Conservation (phyloP, 768 basidiomycete species). For the Boletus tomentosulus region DNA sequence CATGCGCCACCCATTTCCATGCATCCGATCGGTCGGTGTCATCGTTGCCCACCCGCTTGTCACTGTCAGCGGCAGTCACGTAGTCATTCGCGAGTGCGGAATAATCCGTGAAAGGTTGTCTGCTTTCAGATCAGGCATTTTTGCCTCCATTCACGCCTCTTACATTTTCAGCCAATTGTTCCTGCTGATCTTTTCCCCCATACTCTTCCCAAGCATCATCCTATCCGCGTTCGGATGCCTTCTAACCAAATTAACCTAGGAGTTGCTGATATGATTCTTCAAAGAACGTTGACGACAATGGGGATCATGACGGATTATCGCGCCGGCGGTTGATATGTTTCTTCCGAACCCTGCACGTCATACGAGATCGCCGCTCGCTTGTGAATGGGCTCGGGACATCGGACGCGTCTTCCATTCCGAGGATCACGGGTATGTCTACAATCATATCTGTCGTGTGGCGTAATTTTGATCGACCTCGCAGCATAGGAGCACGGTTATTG, state of each 20-base stretch:
- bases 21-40: not conserved
- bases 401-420: not conserved
- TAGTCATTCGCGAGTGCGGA: not conserved
- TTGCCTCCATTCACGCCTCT: not conserved
- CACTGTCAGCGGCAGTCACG: not conserved
- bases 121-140: not conserved
- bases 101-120: not conserved
- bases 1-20: constrained; percentile 37
- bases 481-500: not conserved
- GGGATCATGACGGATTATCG: not conserved
- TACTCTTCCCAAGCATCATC: not conserved
- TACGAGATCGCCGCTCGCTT: not conserved
- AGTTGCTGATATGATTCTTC: no score
- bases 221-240: not conserved
- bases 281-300: not conserved
- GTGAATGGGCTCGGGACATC: not conserved
- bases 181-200: not conserved
- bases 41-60: not conserved
- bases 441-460: not conserved
- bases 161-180: not conserved
- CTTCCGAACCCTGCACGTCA: not conserved
- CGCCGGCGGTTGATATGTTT: not conserved
- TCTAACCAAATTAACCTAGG: no score
- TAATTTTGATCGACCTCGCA: not conserved
- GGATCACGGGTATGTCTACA: not conserved